Percentiles rank a stretch among this genome's conserved stretches.
phyloP scores from a whole-genome alignment of 2,329 filamentous ascomycete species.

The Fusarium sambucinum region DNA sequence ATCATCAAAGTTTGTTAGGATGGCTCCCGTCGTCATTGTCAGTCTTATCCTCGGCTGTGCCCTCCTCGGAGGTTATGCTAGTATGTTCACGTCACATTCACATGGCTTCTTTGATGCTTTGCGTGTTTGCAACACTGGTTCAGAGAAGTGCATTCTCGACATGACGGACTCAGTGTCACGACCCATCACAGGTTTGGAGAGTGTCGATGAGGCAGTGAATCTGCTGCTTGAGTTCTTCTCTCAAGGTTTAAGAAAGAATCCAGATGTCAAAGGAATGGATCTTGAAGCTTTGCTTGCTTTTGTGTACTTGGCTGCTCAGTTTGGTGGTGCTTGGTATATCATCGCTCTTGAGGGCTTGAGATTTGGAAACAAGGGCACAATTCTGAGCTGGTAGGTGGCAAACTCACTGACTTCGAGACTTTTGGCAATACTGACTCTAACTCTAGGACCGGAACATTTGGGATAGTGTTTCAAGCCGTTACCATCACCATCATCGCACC shows the following conservation, averaged over 20 bases:
- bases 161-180: constrained; percentile 17
- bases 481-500: constrained; percentile 41
- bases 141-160: constrained; percentile 18
- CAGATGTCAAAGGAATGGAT: neutral
- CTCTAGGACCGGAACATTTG: constrained; percentile 37
- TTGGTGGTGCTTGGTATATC: constrained; percentile 39
- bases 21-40: constrained; percentile 4
- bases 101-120: constrained; percentile 41
- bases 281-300: constrained; percentile 35
- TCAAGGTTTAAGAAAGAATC: constrained; percentile 27
- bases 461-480: constrained; percentile 35
- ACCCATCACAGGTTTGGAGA: neutral
- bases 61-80: constrained; percentile 38
- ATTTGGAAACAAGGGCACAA: constrained; percentile 24
- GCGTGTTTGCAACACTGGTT: constrained; percentile 4
- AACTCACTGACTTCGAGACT: accelerated
- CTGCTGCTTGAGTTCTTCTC: constrained; percentile 39
- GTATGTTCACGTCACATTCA: constrained; percentile 28
- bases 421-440: neutral
- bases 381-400: constrained; percentile 33
- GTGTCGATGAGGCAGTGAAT: constrained; percentile 18
- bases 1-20: neutral
- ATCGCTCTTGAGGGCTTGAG: constrained; percentile 37
- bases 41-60: constrained; percentile 31
- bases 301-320: constrained; percentile 39